A percentile compares a stretch with the other conserved stretches of the same genome.
These are phyloP conservation scores for Metschnikowia reukaufii DNA, from an alignment of 805 yeast genomes.

Conservation along the genomic window DNA sequence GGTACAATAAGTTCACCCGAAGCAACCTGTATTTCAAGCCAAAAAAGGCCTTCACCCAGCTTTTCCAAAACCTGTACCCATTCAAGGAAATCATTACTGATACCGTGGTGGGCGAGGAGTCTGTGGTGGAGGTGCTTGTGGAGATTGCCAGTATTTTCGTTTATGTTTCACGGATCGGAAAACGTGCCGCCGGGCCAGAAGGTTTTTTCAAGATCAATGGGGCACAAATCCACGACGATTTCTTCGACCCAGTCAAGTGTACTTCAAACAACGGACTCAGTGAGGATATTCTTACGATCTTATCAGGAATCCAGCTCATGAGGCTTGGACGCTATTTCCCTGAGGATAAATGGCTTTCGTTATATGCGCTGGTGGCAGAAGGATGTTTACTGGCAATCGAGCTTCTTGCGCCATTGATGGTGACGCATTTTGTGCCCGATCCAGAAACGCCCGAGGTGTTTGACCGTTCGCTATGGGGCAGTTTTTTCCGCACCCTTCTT, in stretches of 20 bases:
- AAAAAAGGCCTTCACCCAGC: constrained; percentile 61
- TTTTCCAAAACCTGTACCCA: constrained; percentile 71
- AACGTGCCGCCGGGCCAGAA: constrained; percentile 37
- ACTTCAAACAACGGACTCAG: constrained; percentile 43
- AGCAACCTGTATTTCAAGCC: constrained; percentile 50
- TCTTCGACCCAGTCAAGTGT: constrained; percentile 42
- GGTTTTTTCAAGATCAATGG: constrained; percentile 45
- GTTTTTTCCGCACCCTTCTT: constrained; percentile 56
- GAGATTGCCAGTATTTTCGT: constrained; percentile 67
- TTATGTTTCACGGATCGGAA: constrained; percentile 52
- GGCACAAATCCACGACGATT: constrained; percentile 31
- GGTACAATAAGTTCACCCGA: constrained; percentile 51
- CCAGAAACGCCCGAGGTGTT: constrained; percentile 50
- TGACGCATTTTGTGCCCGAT: constrained; percentile 51
- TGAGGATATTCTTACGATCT: constrained; percentile 43
- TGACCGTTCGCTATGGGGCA: constrained; percentile 67
- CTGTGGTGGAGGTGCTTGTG: constrained; percentile 66
- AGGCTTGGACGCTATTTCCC: constrained; percentile 63
- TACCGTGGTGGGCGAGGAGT: constrained; percentile 67
- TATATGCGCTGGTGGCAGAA: constrained; percentile 57
- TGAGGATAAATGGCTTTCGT: constrained; percentile 68
- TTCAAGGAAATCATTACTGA: constrained; percentile 66
- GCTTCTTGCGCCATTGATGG: constrained; percentile 51
- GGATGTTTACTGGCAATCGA: constrained; percentile 55
- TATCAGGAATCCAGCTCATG: constrained; percentile 51